A percentile compares a stretch with the other conserved stretches of the same genome.
Conservation (phyloP, 23 red algal genomes). For the Cyanidioschyzon merolae region DNA sequence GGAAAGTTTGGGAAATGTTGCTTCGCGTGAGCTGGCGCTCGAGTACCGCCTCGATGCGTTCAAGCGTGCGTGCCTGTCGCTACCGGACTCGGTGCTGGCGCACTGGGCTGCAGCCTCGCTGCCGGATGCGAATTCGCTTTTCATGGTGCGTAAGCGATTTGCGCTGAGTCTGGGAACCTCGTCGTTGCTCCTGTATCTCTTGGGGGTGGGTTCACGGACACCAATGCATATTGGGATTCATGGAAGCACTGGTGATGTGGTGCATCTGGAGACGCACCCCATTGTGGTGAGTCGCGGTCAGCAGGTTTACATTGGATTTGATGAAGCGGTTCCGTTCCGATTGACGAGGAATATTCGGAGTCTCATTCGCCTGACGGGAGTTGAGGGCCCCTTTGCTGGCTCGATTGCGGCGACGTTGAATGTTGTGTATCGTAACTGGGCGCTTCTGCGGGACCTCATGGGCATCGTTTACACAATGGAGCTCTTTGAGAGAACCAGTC, state of each 20-base stretch:
- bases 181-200: conserved; percentile 35
- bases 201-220: conserved; percentile 52
- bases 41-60: conserved; percentile 46
- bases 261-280: conserved; percentile 31
- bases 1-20: background rate
- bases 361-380: conserved; percentile 32
- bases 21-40: conserved; percentile 20
- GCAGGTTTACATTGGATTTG: conserved; percentile 33
- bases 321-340: conserved; percentile 91
- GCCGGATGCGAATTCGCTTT: conserved; percentile 15
- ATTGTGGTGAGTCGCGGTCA: conserved; percentile 37
- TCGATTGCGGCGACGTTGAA: conserved; percentile 46
- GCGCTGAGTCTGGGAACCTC: conserved; percentile 48
- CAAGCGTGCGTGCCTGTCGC: conserved; percentile 30
- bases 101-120: conserved; percentile 34
- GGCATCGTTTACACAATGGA: background rate
- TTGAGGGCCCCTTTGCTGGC: conserved; percentile 46
- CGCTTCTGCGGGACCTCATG: background rate
- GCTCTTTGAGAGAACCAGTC: conserved; percentile 19
- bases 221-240: conserved; percentile 65
- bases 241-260: conserved; percentile 36
- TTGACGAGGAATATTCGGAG: conserved; percentile 72
- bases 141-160: conserved; percentile 54
- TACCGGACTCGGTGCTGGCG: conserved; percentile 37
- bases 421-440: conserved; percentile 19